phyloP scores from a whole-genome alignment of 2,329 filamentous ascomycete genomes.

The Colletotrichum musae region DNA sequence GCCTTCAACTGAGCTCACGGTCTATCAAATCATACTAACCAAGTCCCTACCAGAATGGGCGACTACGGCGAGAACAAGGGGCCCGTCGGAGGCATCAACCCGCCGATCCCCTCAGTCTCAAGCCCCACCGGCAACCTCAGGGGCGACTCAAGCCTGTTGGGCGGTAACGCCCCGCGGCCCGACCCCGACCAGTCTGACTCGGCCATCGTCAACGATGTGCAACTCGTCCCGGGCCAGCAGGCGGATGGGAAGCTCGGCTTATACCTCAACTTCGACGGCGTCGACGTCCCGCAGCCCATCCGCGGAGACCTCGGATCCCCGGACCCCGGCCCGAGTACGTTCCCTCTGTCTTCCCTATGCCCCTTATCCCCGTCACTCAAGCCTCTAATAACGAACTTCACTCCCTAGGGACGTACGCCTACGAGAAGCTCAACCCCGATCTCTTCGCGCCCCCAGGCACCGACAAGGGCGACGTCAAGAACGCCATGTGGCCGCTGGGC shows the following conservation, averaged over 20 bases:
- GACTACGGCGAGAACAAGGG: constrained; percentile 59
- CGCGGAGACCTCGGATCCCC: constrained; percentile 64
- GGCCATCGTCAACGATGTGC: constrained; percentile 54
- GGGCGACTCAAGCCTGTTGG: constrained; percentile 56
- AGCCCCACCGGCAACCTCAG: constrained; percentile 56
- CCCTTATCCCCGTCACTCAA: too few relatives aligned
- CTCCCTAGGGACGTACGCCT: constrained; percentile 48
- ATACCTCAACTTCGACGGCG: constrained; percentile 67
- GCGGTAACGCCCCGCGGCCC: constrained; percentile 55
- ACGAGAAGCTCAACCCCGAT: constrained; percentile 69
- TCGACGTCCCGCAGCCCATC: constrained; percentile 68
- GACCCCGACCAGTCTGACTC: constrained; percentile 52
- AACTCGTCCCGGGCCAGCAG: constrained; percentile 65
- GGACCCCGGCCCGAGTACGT: constrained; percentile 66
- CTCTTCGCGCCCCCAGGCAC: constrained; percentile 67
- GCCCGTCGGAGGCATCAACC: constrained; percentile 56
- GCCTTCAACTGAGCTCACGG: not conserved
- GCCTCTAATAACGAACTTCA: constrained; percentile 16
- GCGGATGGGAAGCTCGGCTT: constrained; percentile 64
- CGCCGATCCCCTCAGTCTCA: constrained; percentile 56
- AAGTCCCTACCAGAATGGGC: constrained; percentile 49
- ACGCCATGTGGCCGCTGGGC: constrained; percentile 69
- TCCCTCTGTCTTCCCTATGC: not conserved
- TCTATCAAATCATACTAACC: not conserved
- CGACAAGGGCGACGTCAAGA: constrained; percentile 62